Evolutionary conservation across 305 asterid species (phyloP), one percentile per base, ranked within the genome.

Genomic region (Fraxinus nigra): DNA sequence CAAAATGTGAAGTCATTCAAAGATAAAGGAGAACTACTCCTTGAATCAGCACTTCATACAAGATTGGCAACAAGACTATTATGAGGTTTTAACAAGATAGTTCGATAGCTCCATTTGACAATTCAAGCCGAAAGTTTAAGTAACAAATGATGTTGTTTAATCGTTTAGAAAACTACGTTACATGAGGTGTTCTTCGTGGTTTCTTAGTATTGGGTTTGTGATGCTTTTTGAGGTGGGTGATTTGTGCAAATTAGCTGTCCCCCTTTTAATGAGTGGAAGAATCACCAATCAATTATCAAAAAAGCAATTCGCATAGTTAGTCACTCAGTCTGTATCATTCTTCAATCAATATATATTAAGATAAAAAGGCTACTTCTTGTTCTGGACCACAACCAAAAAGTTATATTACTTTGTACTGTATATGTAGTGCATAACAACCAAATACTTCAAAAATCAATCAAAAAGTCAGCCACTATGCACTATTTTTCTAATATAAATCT

Each of bases 261-360:
- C 13, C 61, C 61, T 83, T 84, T 35, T 5, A 56, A 54, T 63
- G 24, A 86, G 89, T 86, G 89, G 86, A 77, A 79, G 74, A 75
- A 48, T 78, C 84, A 86, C 83, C 69, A 51, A 83, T 59, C 69
- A 54, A 54, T 37, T 28, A 22, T 24, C 37, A 75, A 11, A 7
- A 74, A 51, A 7, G 67, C 56, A 78, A 77, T 76, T 35, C 35
- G 76, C 76, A 70, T 26, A 51, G 63, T 51, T 51, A 3, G 46
- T 24, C 26, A 24, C 26, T 67, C 30, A 63, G 10, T n/a, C 63
- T 46, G 3, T 32, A 32, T 32, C 34, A 32, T 32, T 82, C 69
- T 37, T 51, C 75, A 77, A 86, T 82, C 86, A 84, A 33, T 33
- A 59, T 63, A 20, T 24, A 11, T 43, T 1, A 24, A 33, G 34